Conservation (phyloP, 2,329 filamentous ascomycete genomes). For the Exophiala calicioides region DNA sequence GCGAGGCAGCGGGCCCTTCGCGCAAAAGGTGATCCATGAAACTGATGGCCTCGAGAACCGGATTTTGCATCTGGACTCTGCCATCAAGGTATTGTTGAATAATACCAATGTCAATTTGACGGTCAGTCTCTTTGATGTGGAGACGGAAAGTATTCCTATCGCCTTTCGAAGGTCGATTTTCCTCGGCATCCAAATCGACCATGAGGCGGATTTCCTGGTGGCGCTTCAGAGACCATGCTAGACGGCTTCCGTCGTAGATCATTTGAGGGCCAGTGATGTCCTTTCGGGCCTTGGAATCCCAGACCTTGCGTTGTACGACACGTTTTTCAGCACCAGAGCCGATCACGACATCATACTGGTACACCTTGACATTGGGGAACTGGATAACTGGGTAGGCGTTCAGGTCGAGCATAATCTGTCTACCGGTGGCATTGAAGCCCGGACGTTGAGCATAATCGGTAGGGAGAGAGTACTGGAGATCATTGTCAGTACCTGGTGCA, state of each 20-base stretch:
- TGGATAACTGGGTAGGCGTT: slow-evolving; percentile 73
- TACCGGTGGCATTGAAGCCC: slow-evolving; percentile 60
- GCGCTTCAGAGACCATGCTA: slow-evolving; percentile 68
- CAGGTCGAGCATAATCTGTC: slow-evolving; percentile 57
- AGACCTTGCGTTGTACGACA: slow-evolving; percentile 72
- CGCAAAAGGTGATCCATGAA: slow-evolving; percentile 90
- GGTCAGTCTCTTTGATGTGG: slow-evolving; percentile 64
- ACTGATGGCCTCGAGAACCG: slow-evolving; percentile 77
- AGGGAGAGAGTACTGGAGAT: slow-evolving; percentile 37
- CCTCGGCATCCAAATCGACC: slow-evolving; percentile 73
- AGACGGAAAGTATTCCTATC: slow-evolving; percentile 59
- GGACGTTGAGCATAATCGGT: slow-evolving; percentile 49
- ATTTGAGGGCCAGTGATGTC: slow-evolving; percentile 57
- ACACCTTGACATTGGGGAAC: slow-evolving; percentile 64
- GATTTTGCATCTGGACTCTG: slow-evolving; percentile 61
- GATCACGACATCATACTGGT: slow-evolving; percentile 79
- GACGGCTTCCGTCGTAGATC: slow-evolving; percentile 79
- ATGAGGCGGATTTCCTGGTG: slow-evolving; percentile 54
- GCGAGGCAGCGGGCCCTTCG: slow-evolving; percentile 66
- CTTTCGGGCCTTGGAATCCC: slow-evolving; percentile 66
- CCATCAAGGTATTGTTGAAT: slow-evolving; percentile 68
- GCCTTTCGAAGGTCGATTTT: slow-evolving; percentile 44
- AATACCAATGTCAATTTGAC: slow-evolving; percentile 66
- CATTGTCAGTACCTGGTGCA: slow-evolving; percentile 34
- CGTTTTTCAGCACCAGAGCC: slow-evolving; percentile 65